Conservation (phyloP, 345 rosid genomes). For the Raphanus sativus region DNA sequence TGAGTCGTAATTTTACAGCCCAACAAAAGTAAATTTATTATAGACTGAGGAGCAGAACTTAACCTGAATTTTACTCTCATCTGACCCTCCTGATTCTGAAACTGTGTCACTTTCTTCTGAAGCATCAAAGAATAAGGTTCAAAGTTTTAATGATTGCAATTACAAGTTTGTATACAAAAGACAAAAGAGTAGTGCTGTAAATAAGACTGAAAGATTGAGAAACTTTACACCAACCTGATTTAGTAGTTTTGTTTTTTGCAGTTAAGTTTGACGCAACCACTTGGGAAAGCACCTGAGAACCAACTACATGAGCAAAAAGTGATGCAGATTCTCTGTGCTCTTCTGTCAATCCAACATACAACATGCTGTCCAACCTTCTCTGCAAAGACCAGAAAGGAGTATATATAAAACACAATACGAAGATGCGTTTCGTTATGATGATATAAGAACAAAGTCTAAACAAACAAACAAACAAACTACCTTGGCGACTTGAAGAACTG, state of each 20-base stretch:
- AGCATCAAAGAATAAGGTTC: slow-evolving; percentile 32
- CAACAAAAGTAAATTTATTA: neutral
- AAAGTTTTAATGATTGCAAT: neutral
- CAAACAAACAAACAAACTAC: no score
- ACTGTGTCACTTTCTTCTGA: slow-evolving; percentile 49
- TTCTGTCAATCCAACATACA: slow-evolving; percentile 94
- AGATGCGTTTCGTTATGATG: neutral
- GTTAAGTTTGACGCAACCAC: slow-evolving; percentile 40
- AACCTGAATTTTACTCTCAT: slow-evolving; percentile 57
- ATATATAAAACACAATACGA: slow-evolving; percentile 18
- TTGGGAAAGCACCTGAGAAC: slow-evolving; percentile 85
- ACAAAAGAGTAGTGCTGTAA: no score
- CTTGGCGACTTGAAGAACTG: slow-evolving; percentile 88
- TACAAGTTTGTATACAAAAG: neutral
- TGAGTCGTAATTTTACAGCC: neutral
- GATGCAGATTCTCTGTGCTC: slow-evolving; percentile 91
- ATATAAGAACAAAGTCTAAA: no score
- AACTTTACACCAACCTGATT: slow-evolving; percentile 39
- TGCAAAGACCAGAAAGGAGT: slow-evolving; percentile 60
- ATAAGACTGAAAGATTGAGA: neutral
- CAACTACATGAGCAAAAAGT: slow-evolving; percentile 89
- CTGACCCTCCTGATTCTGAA: slow-evolving; percentile 26
- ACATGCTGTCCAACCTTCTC: slow-evolving; percentile 92
- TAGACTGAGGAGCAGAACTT: slow-evolving; percentile 5
- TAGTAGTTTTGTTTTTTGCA: slow-evolving; percentile 27